Percentiles rank a stretch among this genome's conserved stretches.
Conservation (phyloP, 805 yeast genomes). For the Sungouiozyma ichnusensis region DNA sequence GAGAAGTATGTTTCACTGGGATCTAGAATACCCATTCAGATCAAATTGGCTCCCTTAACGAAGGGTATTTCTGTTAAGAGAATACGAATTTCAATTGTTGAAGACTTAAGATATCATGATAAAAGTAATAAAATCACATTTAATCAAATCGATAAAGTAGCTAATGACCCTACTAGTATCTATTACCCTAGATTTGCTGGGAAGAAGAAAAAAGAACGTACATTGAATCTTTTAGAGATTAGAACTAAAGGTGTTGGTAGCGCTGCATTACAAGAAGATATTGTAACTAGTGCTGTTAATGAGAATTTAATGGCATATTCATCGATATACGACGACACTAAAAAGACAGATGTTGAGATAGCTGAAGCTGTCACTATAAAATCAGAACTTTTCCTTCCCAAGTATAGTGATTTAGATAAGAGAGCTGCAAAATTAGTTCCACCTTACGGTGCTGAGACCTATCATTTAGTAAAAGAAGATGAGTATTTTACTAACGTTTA, state of each 20-base stretch:
- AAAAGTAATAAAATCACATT: slow-evolving; percentile 42
- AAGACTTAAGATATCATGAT: slow-evolving; percentile 53
- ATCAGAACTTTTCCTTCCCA: slow-evolving; percentile 23
- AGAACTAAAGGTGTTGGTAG: slow-evolving; percentile 41
- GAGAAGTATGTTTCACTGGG: slow-evolving; percentile 58
- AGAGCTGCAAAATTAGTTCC: slow-evolving; percentile 16
- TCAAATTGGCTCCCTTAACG: slow-evolving; percentile 56
- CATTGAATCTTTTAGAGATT: slow-evolving; percentile 51
- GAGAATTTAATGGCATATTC: slow-evolving; percentile 54
- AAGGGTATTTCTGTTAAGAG: slow-evolving; percentile 55
- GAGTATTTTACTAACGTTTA: slow-evolving; percentile 1
- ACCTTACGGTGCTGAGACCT: slow-evolving; percentile 28
- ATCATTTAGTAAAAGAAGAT: slow-evolving; percentile 7
- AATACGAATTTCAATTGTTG: slow-evolving; percentile 54
- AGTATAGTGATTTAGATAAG: slow-evolving; percentile 16
- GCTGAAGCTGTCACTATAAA: slow-evolving; percentile 21
- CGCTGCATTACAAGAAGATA: slow-evolving; percentile 50
- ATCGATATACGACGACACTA: slow-evolving; percentile 24
- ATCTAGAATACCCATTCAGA: slow-evolving; percentile 46
- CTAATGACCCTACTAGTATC: slow-evolving; percentile 26
- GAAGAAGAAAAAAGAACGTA: slow-evolving; percentile 36
- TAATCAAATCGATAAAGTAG: slow-evolving; percentile 37
- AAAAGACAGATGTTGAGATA: slow-evolving; percentile 15
- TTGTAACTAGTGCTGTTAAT: slow-evolving; percentile 40
- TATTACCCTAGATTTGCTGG: slow-evolving; percentile 25